phyloP scores from a whole-genome alignment of 2,329 filamentous ascomycete genomes.

The Neonectria sp. region DNA sequence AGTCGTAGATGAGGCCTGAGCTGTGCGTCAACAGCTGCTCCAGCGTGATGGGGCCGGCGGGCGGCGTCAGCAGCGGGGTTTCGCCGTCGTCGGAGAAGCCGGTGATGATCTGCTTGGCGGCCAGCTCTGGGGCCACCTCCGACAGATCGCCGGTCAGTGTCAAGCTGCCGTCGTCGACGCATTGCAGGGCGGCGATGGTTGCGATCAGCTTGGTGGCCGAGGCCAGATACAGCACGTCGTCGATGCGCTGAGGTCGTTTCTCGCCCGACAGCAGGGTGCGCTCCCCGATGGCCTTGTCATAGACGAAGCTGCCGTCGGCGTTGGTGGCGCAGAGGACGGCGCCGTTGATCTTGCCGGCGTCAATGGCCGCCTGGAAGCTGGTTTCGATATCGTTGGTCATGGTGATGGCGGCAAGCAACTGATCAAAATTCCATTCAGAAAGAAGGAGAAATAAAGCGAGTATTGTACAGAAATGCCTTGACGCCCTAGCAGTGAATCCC shows the following conservation, averaged over 20 bases:
- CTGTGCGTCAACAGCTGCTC: conserved; percentile 67
- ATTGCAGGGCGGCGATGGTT: conserved; percentile 67
- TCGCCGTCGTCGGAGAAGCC: conserved; percentile 61
- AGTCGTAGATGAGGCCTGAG: conserved; percentile 64
- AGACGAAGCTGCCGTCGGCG: conserved; percentile 55
- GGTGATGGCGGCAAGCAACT: background rate
- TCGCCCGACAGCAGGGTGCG: conserved; percentile 59
- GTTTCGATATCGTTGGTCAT: conserved; percentile 52
- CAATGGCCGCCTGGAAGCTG: conserved; percentile 57
- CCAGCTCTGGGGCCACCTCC: conserved; percentile 63
- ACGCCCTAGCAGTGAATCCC: too few species aligned
- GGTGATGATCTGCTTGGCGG: conserved; percentile 61
- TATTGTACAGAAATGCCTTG: too few species aligned
- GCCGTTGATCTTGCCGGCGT: conserved; percentile 60
- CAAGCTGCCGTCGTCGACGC: conserved; percentile 67
- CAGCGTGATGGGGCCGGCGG: conserved; percentile 60
- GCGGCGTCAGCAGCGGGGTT: conserved; percentile 53
- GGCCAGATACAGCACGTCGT: conserved; percentile 55
- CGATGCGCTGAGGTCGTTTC: conserved; percentile 54
- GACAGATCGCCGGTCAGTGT: conserved; percentile 62
- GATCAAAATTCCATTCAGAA: background rate
- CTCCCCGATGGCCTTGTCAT: conserved; percentile 57
- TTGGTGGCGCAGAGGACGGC: conserved; percentile 60
- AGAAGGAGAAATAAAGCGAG: too few species aligned
- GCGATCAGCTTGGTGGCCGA: conserved; percentile 63